Percentiles rank a stretch among this genome's conserved stretches.
Evolutionary conservation across 2,329 filamentous ascomycete species (phyloP).

Genomic region (Aspergillus jensenii): DNA sequence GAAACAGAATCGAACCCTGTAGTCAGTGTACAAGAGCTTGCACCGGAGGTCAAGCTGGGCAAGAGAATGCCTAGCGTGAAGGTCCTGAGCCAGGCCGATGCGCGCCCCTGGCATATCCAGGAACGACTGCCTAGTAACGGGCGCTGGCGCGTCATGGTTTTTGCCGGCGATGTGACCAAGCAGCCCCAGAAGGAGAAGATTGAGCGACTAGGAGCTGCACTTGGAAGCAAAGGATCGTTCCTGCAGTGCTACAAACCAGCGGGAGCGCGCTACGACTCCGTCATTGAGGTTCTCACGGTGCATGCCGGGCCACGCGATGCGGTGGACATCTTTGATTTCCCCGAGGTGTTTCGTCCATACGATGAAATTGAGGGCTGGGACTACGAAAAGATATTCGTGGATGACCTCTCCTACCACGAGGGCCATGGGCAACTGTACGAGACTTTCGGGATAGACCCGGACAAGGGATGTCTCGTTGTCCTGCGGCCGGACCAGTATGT

Average conservation of each 20-base stretch:
- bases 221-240: constrained; percentile 38
- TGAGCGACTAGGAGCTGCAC: constrained; percentile 47
- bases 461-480: constrained; percentile 9
- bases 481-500: constrained; percentile 13
- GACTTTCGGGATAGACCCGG: constrained; percentile 6
- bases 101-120: constrained; percentile 39
- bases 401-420: constrained; percentile 16
- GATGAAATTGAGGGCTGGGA: constrained; percentile 15
- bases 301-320: constrained; percentile 8
- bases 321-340: constrained; percentile 11
- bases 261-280: neutral
- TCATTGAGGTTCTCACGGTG: constrained; percentile 11
- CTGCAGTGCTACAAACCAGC: constrained; percentile 47
- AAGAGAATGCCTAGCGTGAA: constrained; percentile 36
- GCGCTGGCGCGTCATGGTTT: constrained; percentile 49
- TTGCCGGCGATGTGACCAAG: constrained; percentile 58
- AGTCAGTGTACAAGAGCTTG: constrained; percentile 21
- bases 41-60: constrained; percentile 32
- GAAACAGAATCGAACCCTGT: constrained; percentile 39
- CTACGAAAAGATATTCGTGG: constrained; percentile 16
- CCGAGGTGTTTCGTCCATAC: constrained; percentile 6
- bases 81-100: constrained; percentile 38
- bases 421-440: constrained; percentile 9
- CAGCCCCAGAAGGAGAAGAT: constrained; percentile 47
- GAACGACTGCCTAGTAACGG: constrained; percentile 39